Percentiles rank a stretch among this genome's conserved stretches.
Evolutionary conservation across 1,284 basidiomycete species (phyloP).

Genomic region (Ceratobasidium sp.): DNA sequence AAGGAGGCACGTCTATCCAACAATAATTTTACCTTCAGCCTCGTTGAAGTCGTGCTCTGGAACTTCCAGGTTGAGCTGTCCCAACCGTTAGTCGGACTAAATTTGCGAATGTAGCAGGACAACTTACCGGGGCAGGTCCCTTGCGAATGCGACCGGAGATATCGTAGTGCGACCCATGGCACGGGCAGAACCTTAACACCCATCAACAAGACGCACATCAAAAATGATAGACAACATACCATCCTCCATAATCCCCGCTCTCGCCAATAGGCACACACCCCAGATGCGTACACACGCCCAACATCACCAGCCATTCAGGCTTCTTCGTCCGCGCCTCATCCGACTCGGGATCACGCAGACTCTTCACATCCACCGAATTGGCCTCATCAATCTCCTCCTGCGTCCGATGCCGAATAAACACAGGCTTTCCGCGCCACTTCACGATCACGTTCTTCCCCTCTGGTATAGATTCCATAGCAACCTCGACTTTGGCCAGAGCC

Average conservation of each 20-base stretch:
- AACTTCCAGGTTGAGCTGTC: conserved; percentile 91
- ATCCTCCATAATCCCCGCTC: conserved; percentile 97
- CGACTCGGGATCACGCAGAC: conserved; percentile 90
- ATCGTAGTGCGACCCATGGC: conserved; percentile 99
- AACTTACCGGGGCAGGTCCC: conserved; percentile 88
- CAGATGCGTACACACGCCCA: conserved; percentile 98
- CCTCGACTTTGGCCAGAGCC: conserved; percentile 97
- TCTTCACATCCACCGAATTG: conserved; percentile 83
- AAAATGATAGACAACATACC: conserved; percentile 62
- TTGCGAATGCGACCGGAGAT: conserved; percentile 95
- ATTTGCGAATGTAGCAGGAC: neutral
- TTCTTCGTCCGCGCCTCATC: conserved; percentile 91
- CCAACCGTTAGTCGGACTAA: conserved; percentile 31
- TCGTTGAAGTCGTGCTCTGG: conserved; percentile 89
- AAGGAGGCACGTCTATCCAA: conserved; percentile 76
- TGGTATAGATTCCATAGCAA: conserved; percentile 90
- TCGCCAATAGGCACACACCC: conserved; percentile 99
- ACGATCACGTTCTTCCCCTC: conserved; percentile 98
- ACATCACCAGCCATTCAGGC: conserved; percentile 98
- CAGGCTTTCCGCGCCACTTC: conserved; percentile 99
- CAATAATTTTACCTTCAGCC: conserved; percentile 86
- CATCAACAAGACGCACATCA: conserved; percentile 27
- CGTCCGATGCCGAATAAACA: conserved; percentile 98
- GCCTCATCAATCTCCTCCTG: conserved; percentile 94
- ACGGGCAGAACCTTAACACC: conserved; percentile 84